Evolutionary conservation across 768 basidiomycete genomes (phyloP).

Genomic region (Podaxis sp.): DNA sequence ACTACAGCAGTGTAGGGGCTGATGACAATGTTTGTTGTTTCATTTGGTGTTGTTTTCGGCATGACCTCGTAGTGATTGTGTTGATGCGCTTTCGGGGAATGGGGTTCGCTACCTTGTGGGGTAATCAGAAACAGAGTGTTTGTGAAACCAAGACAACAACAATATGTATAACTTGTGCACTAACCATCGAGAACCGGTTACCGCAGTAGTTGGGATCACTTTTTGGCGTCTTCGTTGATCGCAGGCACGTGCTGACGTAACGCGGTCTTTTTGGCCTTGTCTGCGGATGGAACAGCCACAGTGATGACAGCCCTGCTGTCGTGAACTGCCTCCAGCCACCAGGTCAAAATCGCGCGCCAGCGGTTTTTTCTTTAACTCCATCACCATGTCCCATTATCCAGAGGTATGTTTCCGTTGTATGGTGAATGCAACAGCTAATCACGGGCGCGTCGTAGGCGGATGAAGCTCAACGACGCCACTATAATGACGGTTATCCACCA

Average conservation of each 20-base stretch:
- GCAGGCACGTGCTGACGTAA: constrained; percentile 3
- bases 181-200: too few relatives aligned
- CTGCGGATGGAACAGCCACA: constrained; percentile 10
- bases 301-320: background rate
- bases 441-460: constrained; percentile 48
- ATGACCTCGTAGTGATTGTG: background rate
- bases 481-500: constrained; percentile 66
- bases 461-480: constrained; percentile 58
- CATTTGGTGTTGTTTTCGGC: background rate
- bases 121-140: background rate
- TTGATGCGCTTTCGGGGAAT: background rate
- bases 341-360: constrained; percentile 2
- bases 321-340: constrained; percentile 5
- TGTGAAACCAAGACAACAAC: background rate
- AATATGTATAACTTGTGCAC: background rate
- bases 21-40: background rate
- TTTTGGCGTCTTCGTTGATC: background rate
- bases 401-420: constrained; percentile 21
- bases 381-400: constrained; percentile 33
- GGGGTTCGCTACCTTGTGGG: background rate
- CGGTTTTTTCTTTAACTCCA: background rate
- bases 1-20: background rate
- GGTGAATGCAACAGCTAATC: background rate
- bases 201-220: too few relatives aligned
- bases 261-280: background rate